Evolutionary conservation across 2,329 filamentous ascomycete genomes (phyloP).

Genomic region (Xylariomycetidae sp.): DNA sequence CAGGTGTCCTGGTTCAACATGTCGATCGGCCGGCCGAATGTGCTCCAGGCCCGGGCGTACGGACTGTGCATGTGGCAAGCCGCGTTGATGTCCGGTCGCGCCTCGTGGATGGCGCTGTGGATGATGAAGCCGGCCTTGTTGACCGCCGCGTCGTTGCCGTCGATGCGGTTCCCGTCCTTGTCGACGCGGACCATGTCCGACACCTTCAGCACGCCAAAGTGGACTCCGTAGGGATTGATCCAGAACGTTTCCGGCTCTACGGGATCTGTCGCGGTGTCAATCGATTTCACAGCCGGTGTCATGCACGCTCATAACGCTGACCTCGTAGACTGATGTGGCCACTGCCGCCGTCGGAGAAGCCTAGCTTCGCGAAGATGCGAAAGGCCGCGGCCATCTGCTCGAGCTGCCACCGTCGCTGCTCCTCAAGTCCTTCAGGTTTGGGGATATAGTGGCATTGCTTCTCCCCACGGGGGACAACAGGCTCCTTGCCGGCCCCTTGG

Average conservation of each 20-base stretch:
- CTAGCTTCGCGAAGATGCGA: slow-evolving; percentile 51
- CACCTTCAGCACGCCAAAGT: slow-evolving; percentile 51
- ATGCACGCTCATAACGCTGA: neutral
- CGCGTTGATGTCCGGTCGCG: slow-evolving; percentile 48
- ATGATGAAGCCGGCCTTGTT: slow-evolving; percentile 56
- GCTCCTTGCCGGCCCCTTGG: no score
- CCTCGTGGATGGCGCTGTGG: slow-evolving; percentile 50
- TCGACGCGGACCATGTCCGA: slow-evolving; percentile 53
- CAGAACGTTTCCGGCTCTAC: slow-evolving; percentile 3
- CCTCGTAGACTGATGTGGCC: slow-evolving; percentile 43
- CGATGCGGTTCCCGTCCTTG: slow-evolving; percentile 45
- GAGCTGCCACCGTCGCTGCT: slow-evolving; percentile 8
- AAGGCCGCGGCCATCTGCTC: slow-evolving; percentile 53
- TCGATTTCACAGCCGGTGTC: no score
- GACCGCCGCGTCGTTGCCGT: slow-evolving; percentile 40
- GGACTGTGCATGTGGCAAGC: slow-evolving; percentile 52
- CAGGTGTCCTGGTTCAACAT: slow-evolving; percentile 51
- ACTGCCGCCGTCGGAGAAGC: slow-evolving; percentile 54
- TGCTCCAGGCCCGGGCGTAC: slow-evolving; percentile 50
- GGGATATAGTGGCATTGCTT: slow-evolving; percentile 8
- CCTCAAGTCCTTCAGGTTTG: slow-evolving; percentile 2
- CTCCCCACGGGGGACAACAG: no score
- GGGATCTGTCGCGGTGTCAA: no score
- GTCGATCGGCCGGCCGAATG: slow-evolving; percentile 47
- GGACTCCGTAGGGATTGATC: slow-evolving; percentile 34